Percentiles rank a stretch among this genome's conserved stretches.
Conservation (phyloP, 805 yeast species). For the Wickerhamiella domercqiae region DNA sequence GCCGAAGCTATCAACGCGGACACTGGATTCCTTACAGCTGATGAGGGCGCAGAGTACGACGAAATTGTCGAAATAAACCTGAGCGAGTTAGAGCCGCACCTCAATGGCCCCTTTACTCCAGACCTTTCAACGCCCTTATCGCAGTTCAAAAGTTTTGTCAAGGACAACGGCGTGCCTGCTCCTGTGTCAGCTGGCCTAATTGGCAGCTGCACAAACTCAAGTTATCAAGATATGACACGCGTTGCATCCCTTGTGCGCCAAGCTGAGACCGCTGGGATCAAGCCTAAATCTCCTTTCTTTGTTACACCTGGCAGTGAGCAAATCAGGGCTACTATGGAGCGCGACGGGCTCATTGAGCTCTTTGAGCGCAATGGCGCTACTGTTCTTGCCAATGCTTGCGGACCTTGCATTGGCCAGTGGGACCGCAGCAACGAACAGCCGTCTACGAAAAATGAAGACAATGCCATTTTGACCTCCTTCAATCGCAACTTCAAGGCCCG, state of each 20-base stretch:
- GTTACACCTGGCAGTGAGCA: conserved; percentile 98
- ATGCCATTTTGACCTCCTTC: conserved; percentile 91
- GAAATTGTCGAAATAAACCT: conserved; percentile 82
- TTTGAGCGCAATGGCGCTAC: conserved; percentile 81
- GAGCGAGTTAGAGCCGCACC: conserved; percentile 77
- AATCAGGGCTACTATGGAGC: conserved; percentile 88
- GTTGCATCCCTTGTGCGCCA: conserved; percentile 81
- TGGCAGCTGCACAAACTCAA: conserved; percentile 97
- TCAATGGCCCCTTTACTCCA: conserved; percentile 97
- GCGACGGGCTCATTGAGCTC: conserved; percentile 77
- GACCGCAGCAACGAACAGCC: too few species aligned
- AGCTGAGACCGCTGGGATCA: conserved; percentile 73
- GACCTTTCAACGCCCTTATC: conserved; percentile 91
- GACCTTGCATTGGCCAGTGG: conserved; percentile 99
- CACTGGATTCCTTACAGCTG: conserved; percentile 60
- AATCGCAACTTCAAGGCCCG: conserved; percentile 96
- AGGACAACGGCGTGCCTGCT: conserved; percentile 70
- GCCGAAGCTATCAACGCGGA: conserved; percentile 46
- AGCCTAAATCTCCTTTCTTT: conserved; percentile 80
- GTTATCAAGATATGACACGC: conserved; percentile 96
- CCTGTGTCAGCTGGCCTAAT: conserved; percentile 83
- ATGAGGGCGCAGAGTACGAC: conserved; percentile 80
- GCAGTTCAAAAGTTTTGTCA: conserved; percentile 55
- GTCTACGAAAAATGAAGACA: conserved; percentile 42
- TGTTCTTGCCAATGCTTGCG: conserved; percentile 95